Evolutionary conservation across 2,329 filamentous ascomycete genomes (phyloP).

Genomic region (Zasmidium citrigriseum): DNA sequence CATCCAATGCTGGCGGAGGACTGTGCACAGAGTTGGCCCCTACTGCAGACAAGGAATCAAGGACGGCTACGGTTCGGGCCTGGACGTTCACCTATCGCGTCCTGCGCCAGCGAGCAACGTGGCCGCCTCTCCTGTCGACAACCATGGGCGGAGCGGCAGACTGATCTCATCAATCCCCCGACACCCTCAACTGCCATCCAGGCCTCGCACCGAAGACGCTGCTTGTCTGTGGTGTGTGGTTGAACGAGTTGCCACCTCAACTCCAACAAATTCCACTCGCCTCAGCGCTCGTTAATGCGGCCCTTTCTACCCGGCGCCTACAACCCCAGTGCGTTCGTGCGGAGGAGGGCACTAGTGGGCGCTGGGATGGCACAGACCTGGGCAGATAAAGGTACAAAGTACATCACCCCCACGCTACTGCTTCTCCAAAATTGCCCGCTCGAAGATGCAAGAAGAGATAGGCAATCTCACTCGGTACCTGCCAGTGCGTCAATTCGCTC

Average conservation of each 20-base stretch:
- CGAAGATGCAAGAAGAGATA: slow-evolving; percentile 1
- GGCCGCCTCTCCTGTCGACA: background rate
- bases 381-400: background rate
- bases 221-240: background rate
- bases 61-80: background rate
- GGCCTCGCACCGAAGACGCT: background rate
- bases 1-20: background rate
- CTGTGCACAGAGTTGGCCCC: background rate
- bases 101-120: background rate
- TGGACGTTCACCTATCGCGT: background rate
- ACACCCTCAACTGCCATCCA: background rate
- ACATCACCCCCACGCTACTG: slow-evolving; percentile 11
- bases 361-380: background rate
- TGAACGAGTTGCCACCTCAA: slow-evolving; percentile 3
- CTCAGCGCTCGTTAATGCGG: slow-evolving; percentile 1
- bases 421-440: slow-evolving; percentile 3
- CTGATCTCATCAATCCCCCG: background rate
- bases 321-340: slow-evolving; percentile 6
- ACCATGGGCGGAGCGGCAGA: background rate
- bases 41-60: background rate
- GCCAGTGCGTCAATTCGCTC: background rate
- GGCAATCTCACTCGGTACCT: slow-evolving; percentile 8
- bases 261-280: background rate
- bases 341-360: slow-evolving; percentile 1
- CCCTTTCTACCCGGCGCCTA: background rate